A percentile compares a stretch with the other conserved stretches of the same genome.
These are phyloP conservation scores for Leavenworthia alabamica DNA, from an alignment of 345 rosid genomes.

Conservation along the genomic window DNA sequence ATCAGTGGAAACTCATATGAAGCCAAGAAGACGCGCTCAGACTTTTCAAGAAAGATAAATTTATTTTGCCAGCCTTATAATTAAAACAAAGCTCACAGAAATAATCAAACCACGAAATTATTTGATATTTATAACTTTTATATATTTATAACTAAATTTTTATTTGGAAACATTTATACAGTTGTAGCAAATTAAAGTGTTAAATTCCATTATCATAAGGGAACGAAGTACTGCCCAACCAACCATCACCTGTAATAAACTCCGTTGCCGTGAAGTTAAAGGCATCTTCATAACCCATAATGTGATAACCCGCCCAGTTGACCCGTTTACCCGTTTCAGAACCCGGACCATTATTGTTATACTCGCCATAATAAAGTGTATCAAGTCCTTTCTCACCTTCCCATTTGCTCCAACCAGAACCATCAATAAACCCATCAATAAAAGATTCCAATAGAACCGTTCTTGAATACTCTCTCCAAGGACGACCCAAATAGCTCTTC, in stretches of 20 bases:
- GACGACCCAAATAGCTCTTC: constrained; percentile 73
- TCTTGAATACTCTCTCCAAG: constrained; percentile 58
- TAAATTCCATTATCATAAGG: constrained; percentile 67
- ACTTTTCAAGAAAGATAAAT: constrained; percentile 3
- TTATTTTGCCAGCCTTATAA: background rate
- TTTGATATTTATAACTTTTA: background rate
- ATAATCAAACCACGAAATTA: constrained; percentile 1
- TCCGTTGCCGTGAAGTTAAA: constrained; percentile 58
- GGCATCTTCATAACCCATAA: constrained; percentile 59
- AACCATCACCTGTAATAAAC: constrained; percentile 62
- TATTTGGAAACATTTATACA: background rate
- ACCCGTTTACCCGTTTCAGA: constrained; percentile 53
- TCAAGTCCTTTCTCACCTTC: constrained; percentile 39
- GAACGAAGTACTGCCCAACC: constrained; percentile 73
- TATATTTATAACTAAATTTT: background rate
- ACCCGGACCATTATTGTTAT: constrained; percentile 71
- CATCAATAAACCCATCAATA: constrained; percentile 56
- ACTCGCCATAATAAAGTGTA: constrained; percentile 71
- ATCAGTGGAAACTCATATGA: background rate
- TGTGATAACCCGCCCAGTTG: constrained; percentile 62
- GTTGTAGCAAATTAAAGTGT: background rate
- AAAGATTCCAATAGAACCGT: constrained; percentile 60
- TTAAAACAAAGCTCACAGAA: background rate
- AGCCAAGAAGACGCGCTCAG: background rate
- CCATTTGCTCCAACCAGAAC: constrained; percentile 66